Percentiles rank a stretch among this genome's conserved stretches.
These are phyloP conservation scores for Zarea fungicola DNA, from an alignment of 2,329 filamentous ascomycete genomes.

Conservation along the genomic window DNA sequence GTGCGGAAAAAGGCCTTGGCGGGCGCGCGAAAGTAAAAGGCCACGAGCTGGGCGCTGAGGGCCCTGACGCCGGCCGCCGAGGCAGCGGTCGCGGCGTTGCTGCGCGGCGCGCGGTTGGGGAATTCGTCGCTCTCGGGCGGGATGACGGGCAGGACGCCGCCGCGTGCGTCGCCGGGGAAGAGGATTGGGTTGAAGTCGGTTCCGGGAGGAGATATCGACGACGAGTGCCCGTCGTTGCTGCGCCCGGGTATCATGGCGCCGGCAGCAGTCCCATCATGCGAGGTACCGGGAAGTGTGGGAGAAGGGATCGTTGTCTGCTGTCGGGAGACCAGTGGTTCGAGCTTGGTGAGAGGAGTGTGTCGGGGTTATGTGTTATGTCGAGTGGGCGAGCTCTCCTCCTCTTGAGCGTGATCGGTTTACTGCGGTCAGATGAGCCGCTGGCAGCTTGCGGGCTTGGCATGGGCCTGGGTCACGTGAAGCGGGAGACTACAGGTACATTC, in stretches of 20 bases:
- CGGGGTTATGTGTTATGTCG: background rate
- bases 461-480: constrained; percentile 8
- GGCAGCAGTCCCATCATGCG: constrained; percentile 13
- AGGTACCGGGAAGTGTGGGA: background rate
- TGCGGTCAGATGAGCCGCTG: constrained; percentile 1
- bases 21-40: constrained; percentile 88
- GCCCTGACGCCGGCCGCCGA: constrained; percentile 81
- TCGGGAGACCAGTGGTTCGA: too few relatives aligned
- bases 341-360: background rate
- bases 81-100: constrained; percentile 62
- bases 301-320: background rate
- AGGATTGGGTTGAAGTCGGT: constrained; percentile 20
- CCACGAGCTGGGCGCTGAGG: constrained; percentile 73
- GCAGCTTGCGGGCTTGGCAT: background rate
- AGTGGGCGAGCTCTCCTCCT: background rate
- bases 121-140: constrained; percentile 36
- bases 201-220: constrained; percentile 23
- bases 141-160: constrained; percentile 41
- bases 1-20: constrained; percentile 91
- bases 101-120: constrained; percentile 44
- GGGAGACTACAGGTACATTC: too few relatives aligned
- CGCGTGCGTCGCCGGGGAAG: constrained; percentile 20
- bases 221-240: constrained; percentile 11
- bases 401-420: constrained; percentile 6
- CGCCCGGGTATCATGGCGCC: constrained; percentile 21